phyloP scores from a whole-genome alignment of 106 monocot genomes.

The Dioscorea alata region DNA sequence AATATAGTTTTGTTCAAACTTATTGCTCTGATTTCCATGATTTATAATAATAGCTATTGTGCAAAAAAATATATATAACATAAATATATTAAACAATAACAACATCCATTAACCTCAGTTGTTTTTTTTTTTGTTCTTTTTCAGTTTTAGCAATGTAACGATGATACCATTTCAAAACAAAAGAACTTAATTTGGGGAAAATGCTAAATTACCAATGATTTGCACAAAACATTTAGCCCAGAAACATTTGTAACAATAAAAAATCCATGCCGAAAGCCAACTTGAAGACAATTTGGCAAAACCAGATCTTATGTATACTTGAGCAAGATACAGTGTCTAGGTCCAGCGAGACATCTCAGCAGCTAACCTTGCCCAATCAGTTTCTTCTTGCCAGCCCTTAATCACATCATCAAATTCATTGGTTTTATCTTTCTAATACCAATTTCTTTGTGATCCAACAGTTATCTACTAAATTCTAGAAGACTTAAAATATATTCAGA shows the following conservation, averaged over 20 bases:
- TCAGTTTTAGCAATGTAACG: constrained; percentile 98
- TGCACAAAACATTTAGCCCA: too few relatives aligned
- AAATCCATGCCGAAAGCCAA: not conserved
- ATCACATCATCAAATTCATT: constrained; percentile 6
- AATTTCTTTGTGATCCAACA: constrained; percentile 29
- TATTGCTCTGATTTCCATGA: too few relatives aligned
- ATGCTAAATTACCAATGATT: too few relatives aligned
- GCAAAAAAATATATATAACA: too few relatives aligned
- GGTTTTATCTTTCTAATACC: constrained; percentile 32
- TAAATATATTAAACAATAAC: too few relatives aligned
- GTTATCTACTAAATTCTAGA: constrained; percentile 39
- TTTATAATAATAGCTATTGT: too few relatives aligned
- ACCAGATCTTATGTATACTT: constrained; percentile 59
- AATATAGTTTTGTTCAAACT: too few relatives aligned
- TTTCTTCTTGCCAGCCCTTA: constrained; percentile 24
- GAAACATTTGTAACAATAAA: not conserved
- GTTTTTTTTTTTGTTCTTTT: constrained; percentile 81
- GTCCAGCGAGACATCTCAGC: constrained; percentile 75
- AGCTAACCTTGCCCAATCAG: constrained; percentile 62
- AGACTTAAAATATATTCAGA: too few relatives aligned
- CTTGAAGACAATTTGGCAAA: constrained; percentile 5
- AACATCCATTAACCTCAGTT: constrained; percentile 96
- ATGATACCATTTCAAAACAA: constrained; percentile 78
- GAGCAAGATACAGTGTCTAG: constrained; percentile 71
- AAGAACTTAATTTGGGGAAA: not conserved